phyloP scores from a whole-genome alignment of 2,329 filamentous ascomycete species.

The Chaetomium globosum region DNA sequence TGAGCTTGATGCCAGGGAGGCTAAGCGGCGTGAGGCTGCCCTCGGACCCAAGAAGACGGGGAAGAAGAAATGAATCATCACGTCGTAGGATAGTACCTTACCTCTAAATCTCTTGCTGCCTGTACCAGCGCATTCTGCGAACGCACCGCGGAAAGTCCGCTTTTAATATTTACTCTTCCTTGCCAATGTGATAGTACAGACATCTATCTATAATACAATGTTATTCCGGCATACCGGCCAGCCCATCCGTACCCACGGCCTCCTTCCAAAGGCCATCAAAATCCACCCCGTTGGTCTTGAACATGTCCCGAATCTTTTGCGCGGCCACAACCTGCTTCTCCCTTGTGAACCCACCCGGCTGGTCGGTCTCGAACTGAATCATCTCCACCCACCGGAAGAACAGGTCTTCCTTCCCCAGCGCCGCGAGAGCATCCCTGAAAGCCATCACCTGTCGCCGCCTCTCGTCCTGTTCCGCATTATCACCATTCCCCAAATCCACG shows the following conservation, averaged over 20 bases:
- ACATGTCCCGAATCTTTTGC: conserved; percentile 73
- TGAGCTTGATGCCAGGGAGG: conserved; percentile 59
- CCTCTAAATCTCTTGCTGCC: background rate
- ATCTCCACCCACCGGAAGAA: conserved; percentile 94
- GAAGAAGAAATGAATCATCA: conserved; percentile 41
- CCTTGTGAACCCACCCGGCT: conserved; percentile 74
- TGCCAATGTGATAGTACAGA: background rate
- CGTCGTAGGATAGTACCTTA: background rate
- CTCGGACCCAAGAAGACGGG: conserved; percentile 52
- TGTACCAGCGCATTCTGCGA: background rate
- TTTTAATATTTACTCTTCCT: background rate
- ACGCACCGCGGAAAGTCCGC: background rate
- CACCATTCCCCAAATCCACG: conserved; percentile 59
- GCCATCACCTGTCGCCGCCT: conserved; percentile 73
- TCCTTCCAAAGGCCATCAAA: conserved; percentile 80
- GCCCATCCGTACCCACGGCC: conserved; percentile 50
- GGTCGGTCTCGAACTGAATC: conserved; percentile 81
- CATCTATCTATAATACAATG: background rate
- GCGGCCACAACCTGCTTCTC: conserved; percentile 74
- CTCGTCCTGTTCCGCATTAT: conserved; percentile 59
- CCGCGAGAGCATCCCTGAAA: conserved; percentile 75
- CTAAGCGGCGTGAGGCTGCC: conserved; percentile 58
- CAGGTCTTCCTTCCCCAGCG: conserved; percentile 80
- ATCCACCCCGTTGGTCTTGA: conserved; percentile 73
- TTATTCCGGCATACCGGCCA: conserved; percentile 38